These are phyloP conservation scores for Trichoderma sp. DNA, from an alignment of 2,329 filamentous ascomycete genomes.

Conservation along the genomic window DNA sequence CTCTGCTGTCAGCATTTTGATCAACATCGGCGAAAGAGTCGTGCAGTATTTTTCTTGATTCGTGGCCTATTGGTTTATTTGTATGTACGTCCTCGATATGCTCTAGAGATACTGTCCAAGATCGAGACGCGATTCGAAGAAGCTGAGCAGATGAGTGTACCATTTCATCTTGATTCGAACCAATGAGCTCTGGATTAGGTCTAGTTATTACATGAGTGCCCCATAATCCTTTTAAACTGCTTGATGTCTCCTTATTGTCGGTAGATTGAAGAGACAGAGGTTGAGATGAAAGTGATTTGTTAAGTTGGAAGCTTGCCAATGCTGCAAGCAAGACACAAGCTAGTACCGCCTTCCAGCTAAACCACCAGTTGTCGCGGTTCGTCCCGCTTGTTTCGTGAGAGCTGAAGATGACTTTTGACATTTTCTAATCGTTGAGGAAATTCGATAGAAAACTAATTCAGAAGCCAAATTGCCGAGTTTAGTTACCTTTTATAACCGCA, in stretches of 20 bases:
- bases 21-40: slow-evolving; percentile 7
- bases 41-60: slow-evolving; percentile 5
- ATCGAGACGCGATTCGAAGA: background rate
- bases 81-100: background rate
- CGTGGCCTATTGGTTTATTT: slow-evolving; percentile 18
- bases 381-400: no score
- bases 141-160: background rate
- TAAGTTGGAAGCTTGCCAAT: background rate
- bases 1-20: background rate
- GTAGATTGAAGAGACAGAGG: background rate
- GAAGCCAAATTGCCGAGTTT: background rate
- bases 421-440: background rate
- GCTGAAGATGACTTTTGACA: background rate
- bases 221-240: background rate
- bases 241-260: background rate
- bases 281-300: background rate
- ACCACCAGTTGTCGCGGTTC: background rate
- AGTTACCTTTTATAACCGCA: background rate
- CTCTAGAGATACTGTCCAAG: background rate
- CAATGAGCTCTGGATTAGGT: background rate
- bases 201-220: background rate
- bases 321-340: background rate
- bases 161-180: background rate
- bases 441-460: background rate
- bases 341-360: background rate